Base-by-base conservation (phyloP, 805 yeast genomes). In the Sungouiella blattae region DNA sequence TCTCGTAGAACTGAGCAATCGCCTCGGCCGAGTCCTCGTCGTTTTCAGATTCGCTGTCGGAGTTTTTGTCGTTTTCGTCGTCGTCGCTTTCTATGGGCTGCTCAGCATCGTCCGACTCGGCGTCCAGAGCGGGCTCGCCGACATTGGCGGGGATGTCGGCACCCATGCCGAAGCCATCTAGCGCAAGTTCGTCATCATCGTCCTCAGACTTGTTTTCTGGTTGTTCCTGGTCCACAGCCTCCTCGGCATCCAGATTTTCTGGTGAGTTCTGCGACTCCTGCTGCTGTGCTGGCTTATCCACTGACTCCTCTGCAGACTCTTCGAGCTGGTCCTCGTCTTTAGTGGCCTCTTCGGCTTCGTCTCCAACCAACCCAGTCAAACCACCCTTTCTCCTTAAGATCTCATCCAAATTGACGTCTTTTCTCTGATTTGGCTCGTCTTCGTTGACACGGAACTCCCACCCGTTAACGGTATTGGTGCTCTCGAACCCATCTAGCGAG, bases 361-460 rank as follows among this genome's bases (percentile, higher is more conserved):
- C 60, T 30, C 72, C 77, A 1, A 73, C 78, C 36, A 77, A 53
- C 33, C 76, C 75, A 4, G 74, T 66, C 36, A 82, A 66, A 27
- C 95, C 71, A 58, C 96, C 95, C 50, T 86, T 89, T 58, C 89
- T 75, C 63, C 82, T 79, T 48, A 91, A 84, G 35, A 91, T 91
- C 11, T 80, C 79, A 51, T 91, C 96, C 42, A 91, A 70, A 66
- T 91, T 96, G 6, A 87, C 95, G 41, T 80, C 86, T 43, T 73
- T 76, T 36, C 54, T 6, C 43, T 14, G 45, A 4, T 41, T 45
- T 23, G 54, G 55, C n/a, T 39, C 53, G 5, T 51, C 52, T 18
- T 52, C 53, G 25, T 73, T 77, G 36, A 76, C 77, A 26, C 71
- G 75, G 53, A 88, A 87, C 48, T 87, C 87, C 96, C 97, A 88